These are phyloP conservation scores for Logfia minima DNA, from an alignment of 129 eudicot species.

Conservation along the genomic window DNA sequence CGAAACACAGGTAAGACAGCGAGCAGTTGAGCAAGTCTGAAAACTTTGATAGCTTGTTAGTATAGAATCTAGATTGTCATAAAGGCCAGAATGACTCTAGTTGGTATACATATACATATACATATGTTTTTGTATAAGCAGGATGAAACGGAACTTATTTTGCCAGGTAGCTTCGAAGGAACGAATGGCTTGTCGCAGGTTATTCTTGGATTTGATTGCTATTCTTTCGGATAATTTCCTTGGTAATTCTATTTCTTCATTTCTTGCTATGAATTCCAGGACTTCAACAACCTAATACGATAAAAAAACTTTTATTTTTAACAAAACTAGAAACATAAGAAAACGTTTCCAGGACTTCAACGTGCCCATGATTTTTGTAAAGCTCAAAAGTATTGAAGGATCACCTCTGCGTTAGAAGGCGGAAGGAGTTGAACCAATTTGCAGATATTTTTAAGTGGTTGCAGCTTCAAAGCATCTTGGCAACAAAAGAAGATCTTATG, in stretches of 20 bases:
- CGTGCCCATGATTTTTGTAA: neutral
- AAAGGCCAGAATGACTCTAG: neutral
- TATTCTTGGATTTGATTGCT: slow-evolving; percentile 66
- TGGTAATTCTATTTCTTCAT: slow-evolving; percentile 63
- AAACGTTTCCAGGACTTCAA: neutral
- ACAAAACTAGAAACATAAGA: neutral
- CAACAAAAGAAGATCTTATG: slow-evolving; percentile 77
- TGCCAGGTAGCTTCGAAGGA: slow-evolving; percentile 81
- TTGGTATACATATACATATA: slow-evolving; percentile 8
- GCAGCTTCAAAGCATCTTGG: slow-evolving; percentile 56
- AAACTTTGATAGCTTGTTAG: too few species aligned
- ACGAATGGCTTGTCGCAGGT: slow-evolving; percentile 82
- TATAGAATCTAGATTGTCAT: too few species aligned
- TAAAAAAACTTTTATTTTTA: neutral
- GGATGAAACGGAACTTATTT: slow-evolving; percentile 44
- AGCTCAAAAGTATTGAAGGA: neutral
- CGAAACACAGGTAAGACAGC: slow-evolving; percentile 3
- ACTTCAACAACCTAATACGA: slow-evolving; percentile 58
- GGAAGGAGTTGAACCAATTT: slow-evolving; percentile 55
- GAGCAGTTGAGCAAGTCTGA: neutral
- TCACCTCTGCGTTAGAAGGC: slow-evolving; percentile 71
- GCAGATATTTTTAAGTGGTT: slow-evolving; percentile 55
- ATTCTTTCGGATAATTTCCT: slow-evolving; percentile 53
- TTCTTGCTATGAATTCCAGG: slow-evolving; percentile 53
- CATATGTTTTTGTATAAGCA: neutral